Conservation (phyloP, 176 grass and related monocot genomes). For the Dendrocalamus sinicus region DNA sequence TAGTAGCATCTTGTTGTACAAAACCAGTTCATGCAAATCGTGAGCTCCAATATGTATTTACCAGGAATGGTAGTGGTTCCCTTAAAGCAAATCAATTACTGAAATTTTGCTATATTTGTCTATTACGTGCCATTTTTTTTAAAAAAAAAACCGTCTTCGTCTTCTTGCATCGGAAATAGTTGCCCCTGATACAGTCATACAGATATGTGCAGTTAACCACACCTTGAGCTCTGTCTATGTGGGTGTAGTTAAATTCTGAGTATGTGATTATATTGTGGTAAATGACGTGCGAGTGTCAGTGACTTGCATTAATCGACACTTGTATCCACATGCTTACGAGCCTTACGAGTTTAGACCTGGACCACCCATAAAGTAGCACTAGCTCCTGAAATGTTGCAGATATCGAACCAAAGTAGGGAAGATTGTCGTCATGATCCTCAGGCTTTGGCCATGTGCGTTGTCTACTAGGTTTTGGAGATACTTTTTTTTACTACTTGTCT, state of each 20-base stretch:
- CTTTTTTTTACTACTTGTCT: not conserved
- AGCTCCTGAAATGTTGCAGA: conserved; percentile 23
- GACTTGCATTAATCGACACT: conserved; percentile 34
- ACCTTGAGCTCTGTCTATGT: not conserved
- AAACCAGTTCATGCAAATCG: not conserved
- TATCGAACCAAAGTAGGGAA: conserved; percentile 27
- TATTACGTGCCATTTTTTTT: not conserved
- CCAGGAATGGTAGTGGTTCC: not conserved
- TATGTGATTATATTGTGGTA: not conserved
- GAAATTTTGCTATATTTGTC: not conserved
- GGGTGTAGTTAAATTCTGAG: not conserved
- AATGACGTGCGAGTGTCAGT: conserved; percentile 30
- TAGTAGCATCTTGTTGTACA: not conserved
- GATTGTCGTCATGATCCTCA: conserved; percentile 32
- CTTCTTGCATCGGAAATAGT: not conserved
- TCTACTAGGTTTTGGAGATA: conserved; percentile 3
- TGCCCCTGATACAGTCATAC: not conserved
- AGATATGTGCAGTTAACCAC: not conserved
- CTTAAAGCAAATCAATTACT: conserved; percentile 3
- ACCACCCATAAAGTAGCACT: conserved; percentile 33
- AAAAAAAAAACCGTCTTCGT: not conserved
- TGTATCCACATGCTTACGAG: conserved; percentile 2
- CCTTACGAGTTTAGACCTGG: conserved; percentile 6
- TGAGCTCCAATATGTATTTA: not conserved
- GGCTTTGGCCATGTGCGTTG: conserved; percentile 35